Percentiles rank a stretch among this genome's conserved stretches.
Evolutionary conservation across 345 rosid species (phyloP).

Genomic region (Eucalyptus tenuipes): DNA sequence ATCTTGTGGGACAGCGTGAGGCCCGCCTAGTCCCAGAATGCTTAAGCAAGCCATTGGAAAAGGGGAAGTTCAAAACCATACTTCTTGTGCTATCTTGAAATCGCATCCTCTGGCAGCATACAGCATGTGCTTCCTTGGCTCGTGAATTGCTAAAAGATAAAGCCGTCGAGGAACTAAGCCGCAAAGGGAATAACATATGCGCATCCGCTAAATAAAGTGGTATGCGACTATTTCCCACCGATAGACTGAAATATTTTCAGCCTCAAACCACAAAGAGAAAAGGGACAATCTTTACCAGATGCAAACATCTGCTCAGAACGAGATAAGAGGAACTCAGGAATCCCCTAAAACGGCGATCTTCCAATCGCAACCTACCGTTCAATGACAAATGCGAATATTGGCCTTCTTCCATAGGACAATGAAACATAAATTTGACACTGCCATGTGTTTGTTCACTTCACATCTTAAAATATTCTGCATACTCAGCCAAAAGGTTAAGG

Average conservation of each 20-base stretch:
- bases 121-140: not conserved
- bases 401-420: not conserved
- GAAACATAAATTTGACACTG: not conserved
- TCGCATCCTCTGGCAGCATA: not conserved
- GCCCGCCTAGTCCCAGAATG: not conserved
- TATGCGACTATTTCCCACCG: not conserved
- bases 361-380: not conserved
- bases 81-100: not conserved
- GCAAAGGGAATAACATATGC: not conserved
- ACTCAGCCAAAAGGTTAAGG: not conserved
- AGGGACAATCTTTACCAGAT: not conserved
- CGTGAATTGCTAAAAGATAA: not conserved
- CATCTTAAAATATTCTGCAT: not conserved
- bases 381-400: not conserved
- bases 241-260: not conserved
- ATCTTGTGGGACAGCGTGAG: not conserved
- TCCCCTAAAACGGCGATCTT: not conserved
- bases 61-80: not conserved
- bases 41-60: not conserved
- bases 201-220: not conserved
- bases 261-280: not conserved
- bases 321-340: not conserved
- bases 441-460: not conserved
- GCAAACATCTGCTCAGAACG: not conserved
- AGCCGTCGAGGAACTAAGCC: not conserved